A percentile compares a stretch with the other conserved stretches of the same genome.
Conservation (phyloP, 73 alveolate species). For the Paramecium pentaurelia region DNA sequence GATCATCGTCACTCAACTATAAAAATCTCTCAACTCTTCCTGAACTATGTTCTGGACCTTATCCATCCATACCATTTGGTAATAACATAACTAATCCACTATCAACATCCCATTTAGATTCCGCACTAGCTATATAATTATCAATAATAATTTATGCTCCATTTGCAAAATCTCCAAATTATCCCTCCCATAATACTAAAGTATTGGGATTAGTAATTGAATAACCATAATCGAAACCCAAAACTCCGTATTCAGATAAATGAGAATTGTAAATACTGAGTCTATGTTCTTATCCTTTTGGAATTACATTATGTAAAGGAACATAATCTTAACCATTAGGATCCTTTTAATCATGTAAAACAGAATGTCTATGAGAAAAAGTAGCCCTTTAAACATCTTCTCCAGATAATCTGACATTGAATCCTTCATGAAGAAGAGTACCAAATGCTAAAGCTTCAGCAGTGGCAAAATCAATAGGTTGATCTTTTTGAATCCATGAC, state of each 20-base stretch:
- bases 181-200: slow-evolving; percentile 88
- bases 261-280: slow-evolving; percentile 62
- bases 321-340: slow-evolving; percentile 50
- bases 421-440: slow-evolving; percentile 74
- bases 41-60: slow-evolving; percentile 91
- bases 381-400: slow-evolving; percentile 85
- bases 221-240: slow-evolving; percentile 94
- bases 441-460: slow-evolving; percentile 91
- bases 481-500: slow-evolving; percentile 62
- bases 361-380: slow-evolving; percentile 77
- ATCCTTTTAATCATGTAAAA: slow-evolving; percentile 65
- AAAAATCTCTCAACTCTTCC: slow-evolving; percentile 86
- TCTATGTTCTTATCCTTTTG: slow-evolving; percentile 9
- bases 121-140: slow-evolving; percentile 85
- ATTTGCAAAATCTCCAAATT: slow-evolving; percentile 96
- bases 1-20: slow-evolving; percentile 62
- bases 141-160: slow-evolving; percentile 91
- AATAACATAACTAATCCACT: slow-evolving; percentile 76
- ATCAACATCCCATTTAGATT: slow-evolving; percentile 83
- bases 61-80: slow-evolving; percentile 92
- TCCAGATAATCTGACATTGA: slow-evolving; percentile 72
- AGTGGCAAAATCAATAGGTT: slow-evolving; percentile 76
- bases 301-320: slow-evolving; percentile 58
- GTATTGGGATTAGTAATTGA: slow-evolving; percentile 83
- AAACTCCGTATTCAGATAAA: slow-evolving; percentile 79